Conservation (phyloP, 148 eudicot species). For the Diospyros kaki region DNA sequence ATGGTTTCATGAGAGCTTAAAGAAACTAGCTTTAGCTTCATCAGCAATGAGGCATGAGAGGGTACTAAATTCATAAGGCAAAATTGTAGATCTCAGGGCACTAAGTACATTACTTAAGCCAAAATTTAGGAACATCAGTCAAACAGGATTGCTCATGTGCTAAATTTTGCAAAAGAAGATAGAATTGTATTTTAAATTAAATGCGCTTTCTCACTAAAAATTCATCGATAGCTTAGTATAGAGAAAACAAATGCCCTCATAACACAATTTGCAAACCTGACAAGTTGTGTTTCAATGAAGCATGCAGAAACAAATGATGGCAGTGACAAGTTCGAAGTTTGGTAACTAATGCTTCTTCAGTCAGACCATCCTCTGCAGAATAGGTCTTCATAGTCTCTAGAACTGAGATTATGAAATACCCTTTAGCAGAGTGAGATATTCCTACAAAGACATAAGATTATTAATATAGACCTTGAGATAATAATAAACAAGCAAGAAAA, state of each 20-base stretch:
- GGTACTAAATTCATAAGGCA: neutral
- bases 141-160: neutral
- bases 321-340: slow-evolving; percentile 92
- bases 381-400: slow-evolving; percentile 96
- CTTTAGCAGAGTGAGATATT: slow-evolving; percentile 92
- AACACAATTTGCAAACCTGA: slow-evolving; percentile 48
- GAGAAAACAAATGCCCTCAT: neutral
- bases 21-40: neutral
- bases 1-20: neutral
- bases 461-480: neutral
- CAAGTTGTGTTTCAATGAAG: slow-evolving; percentile 70
- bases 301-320: slow-evolving; percentile 83
- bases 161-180: neutral
- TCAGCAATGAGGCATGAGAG: neutral
- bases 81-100: neutral
- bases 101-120: neutral
- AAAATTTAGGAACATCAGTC: neutral
- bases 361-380: slow-evolving; percentile 83
- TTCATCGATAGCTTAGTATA: neutral
- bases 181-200: neutral
- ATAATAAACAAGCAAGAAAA: neutral
- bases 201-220: neutral
- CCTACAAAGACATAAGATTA: slow-evolving; percentile 32
- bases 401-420: slow-evolving; percentile 72
- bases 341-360: slow-evolving; percentile 96